phyloP scores from a whole-genome alignment of 164 flowering plant species.

The Magnolia sinica region DNA sequence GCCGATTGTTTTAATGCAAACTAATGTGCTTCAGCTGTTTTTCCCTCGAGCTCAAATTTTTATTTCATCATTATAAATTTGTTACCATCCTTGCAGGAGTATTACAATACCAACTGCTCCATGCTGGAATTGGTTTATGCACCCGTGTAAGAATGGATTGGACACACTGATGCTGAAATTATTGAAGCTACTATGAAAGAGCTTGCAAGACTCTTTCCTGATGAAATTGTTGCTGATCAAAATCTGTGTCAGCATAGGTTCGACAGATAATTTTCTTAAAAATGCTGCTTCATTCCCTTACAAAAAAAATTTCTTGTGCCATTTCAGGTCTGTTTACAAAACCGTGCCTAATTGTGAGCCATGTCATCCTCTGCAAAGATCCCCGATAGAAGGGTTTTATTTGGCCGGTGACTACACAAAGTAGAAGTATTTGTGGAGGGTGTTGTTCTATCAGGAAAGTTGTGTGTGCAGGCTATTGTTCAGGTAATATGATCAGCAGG shows the following conservation, averaged over 20 bases:
- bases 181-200: conserved; percentile 95
- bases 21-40: background rate
- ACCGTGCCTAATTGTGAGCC: conserved; percentile 89
- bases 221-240: conserved; percentile 78
- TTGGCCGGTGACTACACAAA: conserved; percentile 97
- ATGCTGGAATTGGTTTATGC: conserved; percentile 99
- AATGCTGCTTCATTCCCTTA: background rate
- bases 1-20: background rate
- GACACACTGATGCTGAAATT: conserved; percentile 80
- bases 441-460: conserved; percentile 95
- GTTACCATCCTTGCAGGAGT: conserved; percentile 55
- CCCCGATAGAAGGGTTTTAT: conserved; percentile 90
- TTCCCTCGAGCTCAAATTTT: background rate
- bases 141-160: conserved; percentile 95
- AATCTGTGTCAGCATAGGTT: background rate
- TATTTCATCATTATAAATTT: background rate
- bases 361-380: conserved; percentile 87
- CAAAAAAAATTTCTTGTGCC: background rate
- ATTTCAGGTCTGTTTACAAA: conserved; percentile 88
- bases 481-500: conserved; percentile 51
- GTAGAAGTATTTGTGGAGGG: conserved; percentile 99
- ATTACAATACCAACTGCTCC: conserved; percentile 79
- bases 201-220: conserved; percentile 47
- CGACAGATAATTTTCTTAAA: background rate
- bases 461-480: conserved; percentile 89